Percentiles rank a stretch among this genome's conserved stretches.
These are phyloP conservation scores for Flaveria robusta DNA, from an alignment of 129 eudicot genomes.

Conservation along the genomic window DNA sequence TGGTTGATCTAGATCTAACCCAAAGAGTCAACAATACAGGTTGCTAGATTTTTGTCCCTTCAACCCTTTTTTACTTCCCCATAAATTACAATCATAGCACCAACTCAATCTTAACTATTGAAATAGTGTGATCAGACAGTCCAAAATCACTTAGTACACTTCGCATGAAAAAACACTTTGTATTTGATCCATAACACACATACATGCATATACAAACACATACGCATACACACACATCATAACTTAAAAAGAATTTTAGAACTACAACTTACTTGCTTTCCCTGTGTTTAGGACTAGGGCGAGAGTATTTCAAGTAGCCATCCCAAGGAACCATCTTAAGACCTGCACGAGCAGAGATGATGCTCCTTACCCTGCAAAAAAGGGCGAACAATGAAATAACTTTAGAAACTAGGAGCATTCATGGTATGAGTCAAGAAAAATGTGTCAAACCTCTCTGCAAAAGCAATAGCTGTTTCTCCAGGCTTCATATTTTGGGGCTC, in stretches of 20 bases:
- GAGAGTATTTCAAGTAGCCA: constrained; percentile 95
- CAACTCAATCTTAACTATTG: too few species aligned
- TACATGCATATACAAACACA: too few species aligned
- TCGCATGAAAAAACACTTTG: too few species aligned
- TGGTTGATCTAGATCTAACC: too few species aligned
- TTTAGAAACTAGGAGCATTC: constrained; percentile 13
- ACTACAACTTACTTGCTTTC: constrained; percentile 75
- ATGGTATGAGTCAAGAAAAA: neutral
- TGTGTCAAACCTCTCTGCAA: constrained; percentile 82
- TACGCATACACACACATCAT: too few species aligned
- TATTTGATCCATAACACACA: too few species aligned
- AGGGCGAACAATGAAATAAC: neutral
- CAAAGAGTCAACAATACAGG: too few species aligned
- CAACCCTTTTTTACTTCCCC: too few species aligned
- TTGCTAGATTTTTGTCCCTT: too few species aligned
- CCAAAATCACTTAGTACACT: too few species aligned
- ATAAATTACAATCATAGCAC: too few species aligned
- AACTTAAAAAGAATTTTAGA: neutral
- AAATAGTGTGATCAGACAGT: too few species aligned
- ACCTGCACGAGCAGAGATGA: constrained; percentile 87
- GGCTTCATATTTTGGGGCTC: constrained; percentile 94
- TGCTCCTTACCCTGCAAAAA: constrained; percentile 76
- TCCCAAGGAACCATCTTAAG: constrained; percentile 99
- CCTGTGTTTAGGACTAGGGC: constrained; percentile 96
- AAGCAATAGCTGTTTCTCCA: constrained; percentile 92